Evolutionary conservation across 2,329 filamentous ascomycete species (phyloP), one percentile per base, ranked within the genome.

Genomic region (Colletotrichum australisinense): DNA sequence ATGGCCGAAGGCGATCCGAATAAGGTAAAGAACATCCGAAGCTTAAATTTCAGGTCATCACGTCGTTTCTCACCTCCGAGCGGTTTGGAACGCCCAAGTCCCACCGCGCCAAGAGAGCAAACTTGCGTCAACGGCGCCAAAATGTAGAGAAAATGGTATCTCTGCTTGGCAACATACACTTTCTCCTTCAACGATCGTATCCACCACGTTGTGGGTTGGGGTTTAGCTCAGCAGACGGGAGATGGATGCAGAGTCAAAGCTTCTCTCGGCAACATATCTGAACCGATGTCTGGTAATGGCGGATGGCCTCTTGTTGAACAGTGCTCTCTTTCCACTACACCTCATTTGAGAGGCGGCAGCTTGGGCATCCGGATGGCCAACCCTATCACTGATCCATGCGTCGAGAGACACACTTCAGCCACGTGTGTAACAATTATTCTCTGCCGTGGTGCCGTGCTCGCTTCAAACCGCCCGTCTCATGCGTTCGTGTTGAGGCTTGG

Each of bases 191-290:
- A 71, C 49, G 42, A 38, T 30, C 12, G 52, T 22, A 19, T 26
- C 53, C 53, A 49, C 42, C 42, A 26, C 59, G 69, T 55, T 69
- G 24, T 42, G 24, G 66, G 59, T 59, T 49, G 65, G 69, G 66
- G 69, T 69, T 57, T 53, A 72, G 58, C 11, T 57, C 59, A 72
- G 58, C 7, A 66, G 24, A 24, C 46, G 59, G 52, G 52, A 28
- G 22, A 24, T 55, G 22, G 46, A 69, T 69, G 70, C 65, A 63
- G 52, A 63, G 65, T 63, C 58, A 64, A 72, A 69, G 70, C 67
- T 65, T 70, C 30, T 67, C 63, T 73, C 53, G 56, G 56, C 60
- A 73, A 60, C 63, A 56, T 2, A 60, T 65, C 60, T 70, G 56
- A 62, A 56, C 19, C 59, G 55, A 70, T 26, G 42, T 64, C 46